Evolutionary conservation across 2,329 filamentous ascomycete species (phyloP), one percentile per base, ranked within the genome.

Genomic region (Venturia carpophila): DNA sequence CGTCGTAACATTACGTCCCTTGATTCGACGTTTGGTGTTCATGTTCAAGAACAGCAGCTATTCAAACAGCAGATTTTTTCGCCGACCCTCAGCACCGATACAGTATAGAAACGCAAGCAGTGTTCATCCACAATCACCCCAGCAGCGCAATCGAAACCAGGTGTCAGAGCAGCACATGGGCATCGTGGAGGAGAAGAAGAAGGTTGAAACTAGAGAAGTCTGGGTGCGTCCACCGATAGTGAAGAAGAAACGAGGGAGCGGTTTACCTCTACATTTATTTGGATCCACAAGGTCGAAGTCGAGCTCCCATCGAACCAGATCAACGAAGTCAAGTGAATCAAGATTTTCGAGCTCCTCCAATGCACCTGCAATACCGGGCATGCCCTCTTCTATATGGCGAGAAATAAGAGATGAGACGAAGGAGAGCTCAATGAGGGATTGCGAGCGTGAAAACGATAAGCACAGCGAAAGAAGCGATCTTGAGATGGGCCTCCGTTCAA

Each of bases 1-100:
- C 5, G 4, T 64, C 9, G 63, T 49, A 27, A 64, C 63, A 42
- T 34, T 64, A 3, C 62, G 62, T 17, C 62, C 62, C 21, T 19
- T 63, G 21, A 45, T 61, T n/a, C 37, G 39, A 17, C 30, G 37
- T 3, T 19, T 61, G 37, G 60, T 61, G 1, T 17, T 43, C 9
- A 10, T 45, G 10, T 61, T 61, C 42, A 42, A 45, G 11, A 39
- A 21, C 7, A 27, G 39, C 24, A 43, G 60, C 60, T 58, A 58
- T 24, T 9, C 21, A n/a, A 39, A 21, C 37, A 27, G 42, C 27
- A 42, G n/a, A 42, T 61, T 61, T 27, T 24, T 3, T 27, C 60
- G n/a, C n/a, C 30, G 30, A 19, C 52, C 17, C 19, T 58, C 52
- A 1, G 37, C 37, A 3, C 42, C 37, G 17, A 9, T 5, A 17